Evolutionary conservation across 1,139 yeast genomes (phyloP).

Genomic region (Suhomyces ambrosiae): DNA sequence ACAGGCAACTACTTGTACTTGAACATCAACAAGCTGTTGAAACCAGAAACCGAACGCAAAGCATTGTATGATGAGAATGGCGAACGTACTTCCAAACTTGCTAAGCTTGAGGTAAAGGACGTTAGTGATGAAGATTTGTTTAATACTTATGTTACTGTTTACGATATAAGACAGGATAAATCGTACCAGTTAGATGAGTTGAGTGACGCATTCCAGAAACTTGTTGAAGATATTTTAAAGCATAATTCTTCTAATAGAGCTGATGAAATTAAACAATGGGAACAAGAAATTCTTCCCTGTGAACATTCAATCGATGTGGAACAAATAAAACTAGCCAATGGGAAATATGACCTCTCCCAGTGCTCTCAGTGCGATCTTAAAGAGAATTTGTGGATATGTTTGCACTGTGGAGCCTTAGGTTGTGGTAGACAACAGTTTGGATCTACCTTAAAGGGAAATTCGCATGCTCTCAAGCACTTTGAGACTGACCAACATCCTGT

Average conservation of each 20-base stretch:
- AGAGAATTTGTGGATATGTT: conserved; percentile 85
- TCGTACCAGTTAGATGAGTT: conserved; percentile 23
- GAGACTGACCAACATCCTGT: conserved; percentile 63
- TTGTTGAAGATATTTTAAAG: conserved; percentile 53
- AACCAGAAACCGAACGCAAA: conserved; percentile 35
- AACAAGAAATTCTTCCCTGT: conserved; percentile 80
- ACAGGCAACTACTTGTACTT: conserved; percentile 58
- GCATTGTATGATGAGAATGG: conserved; percentile 26
- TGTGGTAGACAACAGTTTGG: conserved; percentile 95
- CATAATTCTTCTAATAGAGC: conserved; percentile 68
- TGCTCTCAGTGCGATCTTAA: conserved; percentile 65
- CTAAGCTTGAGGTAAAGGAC: conserved; percentile 75
- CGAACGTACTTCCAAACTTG: conserved; percentile 54
- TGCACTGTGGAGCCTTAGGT: conserved; percentile 86
- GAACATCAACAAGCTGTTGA: conserved; percentile 54
- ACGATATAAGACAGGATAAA: conserved; percentile 39
- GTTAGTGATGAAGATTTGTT: conserved; percentile 69
- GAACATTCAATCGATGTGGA: conserved; percentile 63
- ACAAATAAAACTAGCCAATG: conserved; percentile 31
- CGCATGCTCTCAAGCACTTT: conserved; percentile 83
- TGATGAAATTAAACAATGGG: conserved; percentile 89
- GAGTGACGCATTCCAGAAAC: conserved; percentile 24
- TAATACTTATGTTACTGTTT: conserved; percentile 49
- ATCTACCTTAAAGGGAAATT: conserved; percentile 79
- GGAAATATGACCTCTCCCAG: conserved; percentile 40